phyloP scores from a whole-genome alignment of 2,329 filamentous ascomycete species.

The Diplodia sapinea region DNA sequence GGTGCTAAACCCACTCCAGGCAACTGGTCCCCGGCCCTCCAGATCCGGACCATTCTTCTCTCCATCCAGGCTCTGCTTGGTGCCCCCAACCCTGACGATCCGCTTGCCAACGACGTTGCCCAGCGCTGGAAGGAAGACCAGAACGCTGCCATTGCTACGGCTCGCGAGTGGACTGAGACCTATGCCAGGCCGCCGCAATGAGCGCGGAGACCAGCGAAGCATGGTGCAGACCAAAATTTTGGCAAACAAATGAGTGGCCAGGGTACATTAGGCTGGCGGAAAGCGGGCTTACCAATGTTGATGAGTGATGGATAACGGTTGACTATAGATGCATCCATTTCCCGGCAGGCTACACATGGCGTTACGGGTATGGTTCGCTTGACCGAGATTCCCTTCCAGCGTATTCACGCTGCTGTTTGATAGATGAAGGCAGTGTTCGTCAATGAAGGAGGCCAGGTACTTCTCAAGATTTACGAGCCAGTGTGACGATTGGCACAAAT shows the following conservation, averaged over 20 bases:
- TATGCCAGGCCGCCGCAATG: conserved; percentile 62
- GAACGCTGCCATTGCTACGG: conserved; percentile 87
- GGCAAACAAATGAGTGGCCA: not conserved
- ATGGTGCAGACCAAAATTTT: not conserved
- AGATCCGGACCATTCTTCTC: conserved; percentile 97
- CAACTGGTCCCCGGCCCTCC: conserved; percentile 97
- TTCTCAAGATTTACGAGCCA: not conserved
- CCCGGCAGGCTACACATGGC: conserved; percentile 25
- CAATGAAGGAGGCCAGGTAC: not conserved
- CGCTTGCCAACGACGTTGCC: conserved; percentile 95
- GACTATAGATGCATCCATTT: conserved; percentile 30
- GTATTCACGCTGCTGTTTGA: conserved; percentile 3
- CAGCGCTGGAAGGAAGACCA: conserved; percentile 99
- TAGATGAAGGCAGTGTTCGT: conserved; percentile 14
- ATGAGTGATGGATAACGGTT: conserved; percentile 27
- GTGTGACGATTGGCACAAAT: conserved; percentile 4
- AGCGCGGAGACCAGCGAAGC: not conserved
- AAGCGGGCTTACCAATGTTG: conserved; percentile 1
- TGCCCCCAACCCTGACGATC: conserved; percentile 96
- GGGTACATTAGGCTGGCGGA: not conserved
- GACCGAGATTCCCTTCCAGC: conserved; percentile 23
- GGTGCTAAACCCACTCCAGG: conserved; percentile 58
- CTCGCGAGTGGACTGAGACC: conserved; percentile 86
- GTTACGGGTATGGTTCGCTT: conserved; percentile 22
- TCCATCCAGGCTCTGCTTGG: conserved; percentile 97